phyloP scores from a whole-genome alignment of 257 asterid genomes.

The Galeopsis tetrahit region DNA sequence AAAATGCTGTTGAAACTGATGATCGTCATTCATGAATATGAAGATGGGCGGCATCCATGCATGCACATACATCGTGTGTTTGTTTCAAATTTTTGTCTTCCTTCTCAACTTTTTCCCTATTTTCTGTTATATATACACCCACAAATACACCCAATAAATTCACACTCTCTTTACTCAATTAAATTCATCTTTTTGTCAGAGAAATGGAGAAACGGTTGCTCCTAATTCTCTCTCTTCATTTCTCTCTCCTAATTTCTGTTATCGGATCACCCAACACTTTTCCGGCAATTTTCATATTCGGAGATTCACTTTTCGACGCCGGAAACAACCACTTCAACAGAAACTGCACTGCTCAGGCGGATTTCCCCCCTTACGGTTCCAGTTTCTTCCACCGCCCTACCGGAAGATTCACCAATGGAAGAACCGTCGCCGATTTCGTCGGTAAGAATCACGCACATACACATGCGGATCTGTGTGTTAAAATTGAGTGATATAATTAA shows the following conservation, averaged over 20 bases:
- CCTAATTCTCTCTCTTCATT: constrained; percentile 23
- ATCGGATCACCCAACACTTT: constrained; percentile 31
- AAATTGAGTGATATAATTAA: not conserved
- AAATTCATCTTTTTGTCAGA: not conserved
- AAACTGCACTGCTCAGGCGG: constrained; percentile 70
- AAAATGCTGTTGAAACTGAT: constrained; percentile 34
- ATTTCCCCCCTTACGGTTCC: constrained; percentile 84
- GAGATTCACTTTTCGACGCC: constrained; percentile 78
- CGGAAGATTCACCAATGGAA: constrained; percentile 82
- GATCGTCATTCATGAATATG: constrained; percentile 23
- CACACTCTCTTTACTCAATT: constrained; percentile 19
- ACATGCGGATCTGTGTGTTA: constrained; percentile 11
- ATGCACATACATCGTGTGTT: constrained; percentile 50
- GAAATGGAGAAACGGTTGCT: constrained; percentile 40
- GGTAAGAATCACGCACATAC: constrained; percentile 44
- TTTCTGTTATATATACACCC: constrained; percentile 8
- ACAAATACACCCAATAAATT: not conserved
- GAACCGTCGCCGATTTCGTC: constrained; percentile 74
- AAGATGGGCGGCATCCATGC: constrained; percentile 50
- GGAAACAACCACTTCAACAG: constrained; percentile 72
- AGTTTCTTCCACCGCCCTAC: constrained; percentile 72
- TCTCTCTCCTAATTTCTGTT: constrained; percentile 14
- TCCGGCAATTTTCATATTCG: constrained; percentile 63
- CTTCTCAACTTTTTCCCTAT: constrained; percentile 29
- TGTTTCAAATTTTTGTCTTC: constrained; percentile 42